Percentiles rank a stretch among this genome's conserved stretches.
phyloP scores from a whole-genome alignment of 2,329 filamentous ascomycete species.

The Aspergillus spinulosporus region DNA sequence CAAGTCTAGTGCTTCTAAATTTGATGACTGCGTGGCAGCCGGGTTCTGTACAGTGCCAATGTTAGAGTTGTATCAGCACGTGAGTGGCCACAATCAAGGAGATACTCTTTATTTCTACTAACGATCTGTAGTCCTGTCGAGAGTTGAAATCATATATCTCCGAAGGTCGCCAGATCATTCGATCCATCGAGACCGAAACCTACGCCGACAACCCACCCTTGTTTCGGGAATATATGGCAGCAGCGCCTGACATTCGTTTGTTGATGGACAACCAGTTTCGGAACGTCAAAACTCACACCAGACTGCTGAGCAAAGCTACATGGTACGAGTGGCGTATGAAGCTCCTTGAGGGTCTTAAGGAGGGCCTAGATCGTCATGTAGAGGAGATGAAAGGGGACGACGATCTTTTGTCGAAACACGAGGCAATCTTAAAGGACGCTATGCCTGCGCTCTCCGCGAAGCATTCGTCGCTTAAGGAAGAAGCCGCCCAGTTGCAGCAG shows the following conservation, averaged over 20 bases:
- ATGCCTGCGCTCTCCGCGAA: constrained; percentile 66
- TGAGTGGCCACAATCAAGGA: constrained; percentile 42
- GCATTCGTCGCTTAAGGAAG: constrained; percentile 61
- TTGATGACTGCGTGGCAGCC: constrained; percentile 81
- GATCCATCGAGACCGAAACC: constrained; percentile 85
- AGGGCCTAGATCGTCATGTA: constrained; percentile 73
- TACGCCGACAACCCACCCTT: constrained; percentile 86
- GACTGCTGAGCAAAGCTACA: constrained; percentile 87
- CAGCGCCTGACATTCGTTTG: constrained; percentile 75
- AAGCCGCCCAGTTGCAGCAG: constrained; percentile 68
- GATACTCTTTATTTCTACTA: constrained; percentile 23
- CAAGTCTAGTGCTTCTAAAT: constrained; percentile 33
- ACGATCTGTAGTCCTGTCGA: constrained; percentile 67
- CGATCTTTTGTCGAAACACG: constrained; percentile 64
- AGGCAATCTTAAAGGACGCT: constrained; percentile 65
- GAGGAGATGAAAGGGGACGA: constrained; percentile 77
- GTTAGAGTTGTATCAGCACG: constrained; percentile 91
- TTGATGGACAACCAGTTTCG: constrained; percentile 97
- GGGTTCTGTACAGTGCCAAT: constrained; percentile 89
- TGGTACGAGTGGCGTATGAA: constrained; percentile 99
- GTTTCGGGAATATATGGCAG: constrained; percentile 87
- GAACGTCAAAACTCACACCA: constrained; percentile 90
- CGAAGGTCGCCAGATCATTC: constrained; percentile 84
- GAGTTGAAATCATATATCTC: constrained; percentile 97
- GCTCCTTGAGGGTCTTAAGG: constrained; percentile 76